Percentiles rank a stretch among this genome's conserved stretches.
phyloP scores from a whole-genome alignment of 2,329 filamentous ascomycete species.

The Microdochium trichocladiopsis region DNA sequence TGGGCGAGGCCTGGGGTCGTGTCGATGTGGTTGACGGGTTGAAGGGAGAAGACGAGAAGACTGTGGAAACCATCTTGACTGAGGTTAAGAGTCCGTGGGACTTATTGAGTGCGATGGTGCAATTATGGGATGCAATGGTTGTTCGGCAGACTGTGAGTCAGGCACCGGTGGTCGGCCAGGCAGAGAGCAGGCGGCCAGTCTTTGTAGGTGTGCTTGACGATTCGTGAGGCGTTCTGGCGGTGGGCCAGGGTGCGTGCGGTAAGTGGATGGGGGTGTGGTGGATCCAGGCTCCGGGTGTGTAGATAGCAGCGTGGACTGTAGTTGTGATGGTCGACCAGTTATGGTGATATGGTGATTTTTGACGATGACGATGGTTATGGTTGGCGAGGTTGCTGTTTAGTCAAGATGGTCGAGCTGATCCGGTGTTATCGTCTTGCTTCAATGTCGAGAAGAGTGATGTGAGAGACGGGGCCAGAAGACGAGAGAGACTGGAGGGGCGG shows the following conservation, averaged over 20 bases:
- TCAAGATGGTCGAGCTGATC: too few species aligned
- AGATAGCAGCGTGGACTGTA: not conserved
- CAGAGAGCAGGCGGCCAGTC: not conserved
- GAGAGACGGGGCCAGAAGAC: not conserved
- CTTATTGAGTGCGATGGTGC: not conserved
- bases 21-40: not conserved
- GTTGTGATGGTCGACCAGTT: not conserved
- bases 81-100: not conserved
- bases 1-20: not conserved
- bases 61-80: not conserved
- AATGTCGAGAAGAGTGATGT: not conserved
- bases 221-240: not conserved
- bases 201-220: not conserved
- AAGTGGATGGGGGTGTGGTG: not conserved
- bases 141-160: not conserved
- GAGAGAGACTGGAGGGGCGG: not conserved
- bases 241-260: not conserved
- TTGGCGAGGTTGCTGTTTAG: too few species aligned
- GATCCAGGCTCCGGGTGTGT: not conserved
- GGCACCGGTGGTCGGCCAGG: not conserved
- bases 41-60: not conserved
- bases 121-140: not conserved
- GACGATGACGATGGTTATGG: not conserved
- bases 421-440: too few species aligned
- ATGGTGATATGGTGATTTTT: not conserved